Conservation (phyloP, 495 filamentous ascomycete genomes). For the Evernia prunastri region DNA sequence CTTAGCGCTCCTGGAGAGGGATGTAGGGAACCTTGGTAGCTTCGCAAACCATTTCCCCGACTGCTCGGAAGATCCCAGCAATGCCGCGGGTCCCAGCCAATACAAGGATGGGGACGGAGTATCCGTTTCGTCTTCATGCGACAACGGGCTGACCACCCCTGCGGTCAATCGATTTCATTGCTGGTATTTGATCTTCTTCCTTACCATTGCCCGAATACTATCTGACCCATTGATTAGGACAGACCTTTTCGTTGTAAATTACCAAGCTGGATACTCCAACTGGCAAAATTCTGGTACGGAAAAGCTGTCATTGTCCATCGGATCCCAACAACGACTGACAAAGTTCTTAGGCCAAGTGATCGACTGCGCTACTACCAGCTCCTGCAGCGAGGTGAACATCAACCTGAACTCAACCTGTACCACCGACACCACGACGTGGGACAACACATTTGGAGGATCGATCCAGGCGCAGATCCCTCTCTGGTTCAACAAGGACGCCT, state of each 20-base stretch:
- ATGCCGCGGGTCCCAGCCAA: conserved; percentile 5
- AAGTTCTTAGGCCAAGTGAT: conserved; percentile 10
- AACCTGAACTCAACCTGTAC: conserved; percentile 7
- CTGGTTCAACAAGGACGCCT: conserved; percentile 13
- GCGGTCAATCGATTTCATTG: conserved; percentile 14
- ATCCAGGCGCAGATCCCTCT: conserved; percentile 14
- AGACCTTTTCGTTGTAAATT: conserved; percentile 15
- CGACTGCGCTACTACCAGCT: conserved; percentile 13
- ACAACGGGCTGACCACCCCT: conserved; percentile 11
- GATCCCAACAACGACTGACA: background rate
- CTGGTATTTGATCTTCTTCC: background rate
- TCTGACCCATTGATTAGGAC: conserved; percentile 6
- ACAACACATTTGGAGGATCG: conserved; percentile 11
- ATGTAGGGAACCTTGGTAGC: conserved; percentile 8
- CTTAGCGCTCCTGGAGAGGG: background rate
- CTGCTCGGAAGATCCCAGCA: conserved; percentile 7
- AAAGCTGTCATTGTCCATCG: background rate
- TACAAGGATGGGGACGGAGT: conserved; percentile 7
- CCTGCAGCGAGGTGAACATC: conserved; percentile 9
- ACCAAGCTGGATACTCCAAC: conserved; percentile 5
- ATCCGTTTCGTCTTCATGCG: conserved; percentile 12
- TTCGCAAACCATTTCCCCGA: conserved; percentile 13
- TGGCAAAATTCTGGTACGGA: conserved; percentile 11
- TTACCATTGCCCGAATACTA: background rate
- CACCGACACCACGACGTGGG: conserved; percentile 16